A percentile compares a stretch with the other conserved stretches of the same genome.
Conservation (phyloP, 495 filamentous ascomycete genomes). For the Oidiodendron maius region DNA sequence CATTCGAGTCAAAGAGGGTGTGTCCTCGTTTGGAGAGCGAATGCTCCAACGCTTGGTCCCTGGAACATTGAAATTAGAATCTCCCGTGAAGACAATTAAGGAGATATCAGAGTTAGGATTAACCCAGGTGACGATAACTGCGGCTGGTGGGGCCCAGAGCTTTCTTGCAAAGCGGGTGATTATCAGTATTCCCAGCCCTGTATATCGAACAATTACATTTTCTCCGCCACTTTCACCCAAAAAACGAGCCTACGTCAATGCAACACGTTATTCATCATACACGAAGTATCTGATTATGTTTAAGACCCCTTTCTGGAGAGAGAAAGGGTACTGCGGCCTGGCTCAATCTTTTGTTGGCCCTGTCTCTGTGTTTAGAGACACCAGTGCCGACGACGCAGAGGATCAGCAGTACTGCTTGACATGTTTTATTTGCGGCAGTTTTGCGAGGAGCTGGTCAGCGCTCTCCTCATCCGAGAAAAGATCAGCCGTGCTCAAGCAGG, state of each 20-base stretch:
- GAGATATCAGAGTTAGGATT: neutral
- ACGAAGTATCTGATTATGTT: slow-evolving; percentile 34
- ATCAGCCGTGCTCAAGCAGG: slow-evolving; percentile 10
- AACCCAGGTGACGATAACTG: slow-evolving; percentile 9
- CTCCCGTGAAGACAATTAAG: slow-evolving; percentile 18
- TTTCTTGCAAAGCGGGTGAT: slow-evolving; percentile 33
- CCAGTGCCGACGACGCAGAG: slow-evolving; percentile 23
- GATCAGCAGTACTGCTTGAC: slow-evolving; percentile 37
- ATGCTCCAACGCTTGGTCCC: slow-evolving; percentile 21
- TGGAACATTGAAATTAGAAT: slow-evolving; percentile 20
- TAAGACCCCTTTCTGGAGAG: slow-evolving; percentile 33
- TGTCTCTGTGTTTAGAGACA: slow-evolving; percentile 34
- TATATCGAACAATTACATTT: slow-evolving; percentile 31
- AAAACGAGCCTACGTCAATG: slow-evolving; percentile 17
- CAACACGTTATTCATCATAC: slow-evolving; percentile 29
- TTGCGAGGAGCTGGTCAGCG: slow-evolving; percentile 27
- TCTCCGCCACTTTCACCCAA: slow-evolving; percentile 20
- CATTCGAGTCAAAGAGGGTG: slow-evolving; percentile 24
- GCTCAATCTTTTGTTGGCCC: slow-evolving; percentile 29
- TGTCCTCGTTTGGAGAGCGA: slow-evolving; percentile 18
- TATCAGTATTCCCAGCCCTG: slow-evolving; percentile 26
- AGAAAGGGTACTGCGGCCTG: slow-evolving; percentile 29
- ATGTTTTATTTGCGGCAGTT: slow-evolving; percentile 33
- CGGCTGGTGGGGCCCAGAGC: slow-evolving; percentile 5
- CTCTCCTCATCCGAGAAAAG: slow-evolving; percentile 2